Base-by-base conservation (phyloP, 2,329 filamentous ascomycete genomes). In the Chrysosphaeria jannelii region DNA sequence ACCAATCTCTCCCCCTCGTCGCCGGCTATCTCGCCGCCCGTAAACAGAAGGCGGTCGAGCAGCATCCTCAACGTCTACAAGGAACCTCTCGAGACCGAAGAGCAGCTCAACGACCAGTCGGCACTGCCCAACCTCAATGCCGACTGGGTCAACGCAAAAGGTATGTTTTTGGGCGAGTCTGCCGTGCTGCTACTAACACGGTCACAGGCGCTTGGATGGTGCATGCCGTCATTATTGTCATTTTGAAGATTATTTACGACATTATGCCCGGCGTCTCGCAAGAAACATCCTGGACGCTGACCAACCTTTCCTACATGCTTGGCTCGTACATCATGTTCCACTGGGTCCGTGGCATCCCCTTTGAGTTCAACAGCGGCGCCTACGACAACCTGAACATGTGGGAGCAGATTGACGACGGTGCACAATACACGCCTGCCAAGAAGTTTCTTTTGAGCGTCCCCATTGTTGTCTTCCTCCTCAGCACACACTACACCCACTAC, bases 361-460 rank as follows among this genome's bases (percentile, higher is more conserved):
- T 97, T 41, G 85, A 97, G 46, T 97, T 97, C 58, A 97, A 97
- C 42, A 70, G 75, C 27, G 85, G 85, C 28, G 85, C 85, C 35
- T 97, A 93, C 46, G 85, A 97, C 55, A 93, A 97, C 46, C 58
- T 97, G 40, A 97, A 93, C 51, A 93, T 97, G 85, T 97, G 85
- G 85, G 85, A 97, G 52, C 85, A 97, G 50, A 97, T 97, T 44
- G 85, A 97, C 52, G 88, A 93, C 39, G 85, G 85, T 22, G 85
- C 85, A 36, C 85, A 97, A 45, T 97, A 93, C 51, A 97, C 85
- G 1, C 85, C 85, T 4, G 75, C 85, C 33, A 97, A 97, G 57
- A 97, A 97, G 47, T 97, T 97, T 40, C 55, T 97, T 28, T 65
- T 93, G 36, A 76, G 70, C 38, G 81, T 93, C 16, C 85, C 85